A percentile compares a stretch with the other conserved stretches of the same genome.
These are phyloP conservation scores for Yarrowia alimentaria DNA, from an alignment of 805 yeast genomes.

Conservation along the genomic window DNA sequence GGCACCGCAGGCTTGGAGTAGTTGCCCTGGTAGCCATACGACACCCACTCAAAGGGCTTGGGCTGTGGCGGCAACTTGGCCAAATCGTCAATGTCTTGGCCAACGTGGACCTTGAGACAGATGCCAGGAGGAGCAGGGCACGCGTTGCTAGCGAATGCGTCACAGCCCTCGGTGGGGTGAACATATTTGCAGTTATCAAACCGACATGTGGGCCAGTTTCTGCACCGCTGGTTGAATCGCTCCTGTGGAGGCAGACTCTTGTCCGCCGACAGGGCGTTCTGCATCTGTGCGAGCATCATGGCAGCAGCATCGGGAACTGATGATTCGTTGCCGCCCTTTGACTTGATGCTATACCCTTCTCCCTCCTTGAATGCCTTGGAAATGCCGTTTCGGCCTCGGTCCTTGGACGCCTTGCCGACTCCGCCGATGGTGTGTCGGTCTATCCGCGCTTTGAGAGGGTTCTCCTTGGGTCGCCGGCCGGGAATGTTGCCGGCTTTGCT, in stretches of 20 bases:
- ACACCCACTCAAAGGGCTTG: slow-evolving; percentile 17
- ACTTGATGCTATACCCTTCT: neutral
- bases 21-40: too few relatives aligned
- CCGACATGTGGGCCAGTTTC: slow-evolving; percentile 42
- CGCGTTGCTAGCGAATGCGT: slow-evolving; percentile 58
- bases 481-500: neutral
- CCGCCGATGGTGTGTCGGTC: slow-evolving; percentile 16
- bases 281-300: slow-evolving; percentile 20
- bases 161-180: slow-evolving; percentile 78
- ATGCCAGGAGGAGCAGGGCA: slow-evolving; percentile 80
- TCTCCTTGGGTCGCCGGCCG: slow-evolving; percentile 1
- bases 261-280: neutral
- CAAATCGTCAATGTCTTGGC: slow-evolving; percentile 54
- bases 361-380: slow-evolving; percentile 17
- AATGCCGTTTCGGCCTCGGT: slow-evolving; percentile 21
- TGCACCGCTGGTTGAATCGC: slow-evolving; percentile 34
- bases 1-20: slow-evolving; percentile 7
- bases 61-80: slow-evolving; percentile 27
- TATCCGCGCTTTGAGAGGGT: neutral
- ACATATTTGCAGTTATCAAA: slow-evolving; percentile 57
- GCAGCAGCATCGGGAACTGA: too few relatives aligned
- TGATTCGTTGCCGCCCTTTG: too few relatives aligned
- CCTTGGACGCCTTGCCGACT: slow-evolving; percentile 22
- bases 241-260: slow-evolving; percentile 14
- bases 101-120: slow-evolving; percentile 79